Base-by-base conservation (phyloP, 2,329 filamentous ascomycete genomes). In the Aspergillus neotritici region DNA sequence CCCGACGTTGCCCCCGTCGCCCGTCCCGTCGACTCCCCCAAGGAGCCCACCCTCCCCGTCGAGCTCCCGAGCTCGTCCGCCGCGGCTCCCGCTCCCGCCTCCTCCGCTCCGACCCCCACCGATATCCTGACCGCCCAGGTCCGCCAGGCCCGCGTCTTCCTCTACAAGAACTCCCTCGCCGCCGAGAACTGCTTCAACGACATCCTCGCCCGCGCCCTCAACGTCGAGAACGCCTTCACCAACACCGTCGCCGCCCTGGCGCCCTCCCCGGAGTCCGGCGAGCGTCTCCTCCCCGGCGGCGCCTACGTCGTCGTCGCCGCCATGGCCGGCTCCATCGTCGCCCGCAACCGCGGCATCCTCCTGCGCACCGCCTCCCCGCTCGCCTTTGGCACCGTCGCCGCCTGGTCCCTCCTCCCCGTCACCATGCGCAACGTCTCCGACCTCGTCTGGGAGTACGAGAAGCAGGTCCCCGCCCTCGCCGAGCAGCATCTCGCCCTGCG, bases 271-370 rank as follows among this genome's bases (percentile, higher is more conserved):
- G 85, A 91, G 69, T 87, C 82, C 48, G 87, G 86, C 64, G 93
- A 98, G 75, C 82, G 83, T 63, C 78, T 98, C 44, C 83, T 97
- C 70, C 93, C 93, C 29, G 91, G 91, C 17, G 76, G 82, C 47
- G 81, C 97, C 55, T 97, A 97, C 71, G 89, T 97, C 36, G 79
- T 96, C 25, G 90, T 98, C 37, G 84, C 90, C 33, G 83, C 87
- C 58, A 96, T 98, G 90, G 87, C 93, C 30, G 93, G 91, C 56
- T 89, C 82, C 67, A 97, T 98, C 64, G 74, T 96, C 43, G 82
- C 87, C 43, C 82, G 91, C 51, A 94, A 94, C 74, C 83, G 91
- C 57, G 90, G 86, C 67, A 77, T 97, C 50, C 66, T 95, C 50
- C 73, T 98, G 41, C 83, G 93, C 54, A 82, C 84, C 41, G 74